Conservation (phyloP, 2,329 filamentous ascomycete species). For the Neofusicoccum parvum region DNA sequence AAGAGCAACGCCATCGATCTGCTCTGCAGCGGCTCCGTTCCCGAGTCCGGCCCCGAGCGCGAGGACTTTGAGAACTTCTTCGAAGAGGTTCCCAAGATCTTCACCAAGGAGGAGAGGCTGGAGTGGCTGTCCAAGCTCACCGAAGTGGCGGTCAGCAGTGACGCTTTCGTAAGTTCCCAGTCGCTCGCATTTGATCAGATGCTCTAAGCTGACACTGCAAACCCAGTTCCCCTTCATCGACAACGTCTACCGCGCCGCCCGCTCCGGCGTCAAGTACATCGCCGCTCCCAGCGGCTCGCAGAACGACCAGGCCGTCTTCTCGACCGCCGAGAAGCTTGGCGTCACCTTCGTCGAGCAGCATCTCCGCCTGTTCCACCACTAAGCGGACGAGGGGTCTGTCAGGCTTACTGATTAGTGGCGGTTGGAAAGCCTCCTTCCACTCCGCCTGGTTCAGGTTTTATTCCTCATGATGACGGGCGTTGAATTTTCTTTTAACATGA, state of each 20-base stretch:
- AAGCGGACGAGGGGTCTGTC: slow-evolving; percentile 32
- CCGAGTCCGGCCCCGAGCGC: slow-evolving; percentile 79
- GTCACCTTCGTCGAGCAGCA: slow-evolving; percentile 97
- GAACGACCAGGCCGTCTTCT: slow-evolving; percentile 79
- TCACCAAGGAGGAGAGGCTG: slow-evolving; percentile 80
- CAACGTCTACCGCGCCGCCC: slow-evolving; percentile 89
- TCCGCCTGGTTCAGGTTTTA: background rate
- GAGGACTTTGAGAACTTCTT: slow-evolving; percentile 87
- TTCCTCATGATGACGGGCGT: slow-evolving; percentile 1
- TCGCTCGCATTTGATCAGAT: background rate
- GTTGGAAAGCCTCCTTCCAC: too few species aligned
- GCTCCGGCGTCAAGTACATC: slow-evolving; percentile 93
- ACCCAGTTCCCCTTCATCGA: slow-evolving; percentile 92
- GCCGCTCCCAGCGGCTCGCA: slow-evolving; percentile 90
- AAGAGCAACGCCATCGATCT: slow-evolving; percentile 99
- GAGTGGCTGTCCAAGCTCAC: slow-evolving; percentile 82
- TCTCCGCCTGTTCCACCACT: slow-evolving; percentile 93
- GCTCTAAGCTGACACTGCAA: slow-evolving; percentile 1
- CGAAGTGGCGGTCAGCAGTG: slow-evolving; percentile 84
- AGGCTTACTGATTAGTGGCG: background rate
- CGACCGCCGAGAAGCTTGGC: slow-evolving; percentile 86
- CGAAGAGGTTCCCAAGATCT: slow-evolving; percentile 80
- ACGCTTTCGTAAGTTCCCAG: slow-evolving; percentile 78
- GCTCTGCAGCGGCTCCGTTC: slow-evolving; percentile 87
- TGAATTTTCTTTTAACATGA: slow-evolving; percentile 8